A percentile compares a stretch with the other conserved stretches of the same genome.
Evolutionary conservation across 352 stramenopile genomes (phyloP).

Genomic region (Elongisporangium anandrum): DNA sequence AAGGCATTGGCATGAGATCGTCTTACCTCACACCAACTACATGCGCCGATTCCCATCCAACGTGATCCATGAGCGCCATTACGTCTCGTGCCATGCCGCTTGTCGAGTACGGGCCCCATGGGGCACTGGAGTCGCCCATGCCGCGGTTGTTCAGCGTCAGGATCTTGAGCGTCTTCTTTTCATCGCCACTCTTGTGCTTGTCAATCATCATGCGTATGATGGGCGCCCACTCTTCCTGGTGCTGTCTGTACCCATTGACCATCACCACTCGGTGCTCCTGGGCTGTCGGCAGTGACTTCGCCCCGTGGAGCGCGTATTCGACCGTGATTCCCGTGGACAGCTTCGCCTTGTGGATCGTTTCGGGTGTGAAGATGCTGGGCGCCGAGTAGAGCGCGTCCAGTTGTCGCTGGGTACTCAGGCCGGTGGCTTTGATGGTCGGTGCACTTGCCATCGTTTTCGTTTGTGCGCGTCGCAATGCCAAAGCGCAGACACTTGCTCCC

Average conservation of each 20-base stretch:
- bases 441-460: not conserved
- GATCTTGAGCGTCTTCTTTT: constrained; percentile 21
- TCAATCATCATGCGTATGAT: constrained; percentile 16
- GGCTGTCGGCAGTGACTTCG: not conserved
- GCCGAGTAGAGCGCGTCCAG: constrained; percentile 25
- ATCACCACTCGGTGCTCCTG: constrained; percentile 15
- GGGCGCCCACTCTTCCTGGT: constrained; percentile 18
- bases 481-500: no score
- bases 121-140: constrained; percentile 22
- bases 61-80: constrained; percentile 28
- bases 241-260: constrained; percentile 19
- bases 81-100: constrained; percentile 33
- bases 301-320: constrained; percentile 23
- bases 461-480: not conserved
- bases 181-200: constrained; percentile 1
- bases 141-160: constrained; percentile 47
- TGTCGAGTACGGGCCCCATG: constrained; percentile 35
- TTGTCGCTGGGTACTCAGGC: constrained; percentile 25
- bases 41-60: constrained; percentile 28
- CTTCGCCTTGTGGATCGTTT: constrained; percentile 14
- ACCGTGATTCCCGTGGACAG: constrained; percentile 22
- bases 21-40: constrained; percentile 23
- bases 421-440: constrained; percentile 12
- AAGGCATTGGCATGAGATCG: not conserved
- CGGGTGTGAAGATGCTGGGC: constrained; percentile 20